These are phyloP conservation scores for Coemansia sp. DNA, from an alignment of 192 early-diverging fungal genomes.

Conservation along the genomic window DNA sequence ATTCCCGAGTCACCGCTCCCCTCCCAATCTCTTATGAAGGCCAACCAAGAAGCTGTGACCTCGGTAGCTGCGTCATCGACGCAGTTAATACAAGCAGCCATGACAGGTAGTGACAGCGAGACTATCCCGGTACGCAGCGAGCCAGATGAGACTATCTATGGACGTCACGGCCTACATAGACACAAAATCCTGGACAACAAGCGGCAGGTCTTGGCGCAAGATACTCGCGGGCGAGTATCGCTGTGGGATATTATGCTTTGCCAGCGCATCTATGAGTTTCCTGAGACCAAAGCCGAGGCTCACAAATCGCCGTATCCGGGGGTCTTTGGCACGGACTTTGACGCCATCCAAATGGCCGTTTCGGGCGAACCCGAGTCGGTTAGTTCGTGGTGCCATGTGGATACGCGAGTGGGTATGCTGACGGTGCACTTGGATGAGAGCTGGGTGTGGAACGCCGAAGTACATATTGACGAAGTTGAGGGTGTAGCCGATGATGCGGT, in stretches of 20 bases:
- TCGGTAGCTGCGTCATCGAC: background rate
- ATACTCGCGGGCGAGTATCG: constrained; percentile 74
- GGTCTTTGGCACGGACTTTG: constrained; percentile 47
- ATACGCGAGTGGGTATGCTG: constrained; percentile 85
- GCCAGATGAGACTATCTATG: constrained; percentile 47
- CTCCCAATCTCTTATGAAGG: constrained; percentile 31
- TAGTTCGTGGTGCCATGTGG: constrained; percentile 90
- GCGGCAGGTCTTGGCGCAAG: constrained; percentile 82
- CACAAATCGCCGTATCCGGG: constrained; percentile 48
- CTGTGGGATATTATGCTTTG: constrained; percentile 91
- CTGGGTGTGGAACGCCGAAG: constrained; percentile 83
- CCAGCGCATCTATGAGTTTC: constrained; percentile 55
- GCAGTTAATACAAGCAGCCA: background rate
- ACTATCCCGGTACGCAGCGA: constrained; percentile 38
- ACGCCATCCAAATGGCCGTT: constrained; percentile 26
- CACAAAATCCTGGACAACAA: constrained; percentile 79
- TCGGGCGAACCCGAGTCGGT: constrained; percentile 68
- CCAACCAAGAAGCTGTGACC: background rate
- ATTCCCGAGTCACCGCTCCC: constrained; percentile 46
- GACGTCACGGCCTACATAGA: constrained; percentile 67
- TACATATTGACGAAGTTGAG: constrained; percentile 83
- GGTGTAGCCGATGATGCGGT: constrained; percentile 44
- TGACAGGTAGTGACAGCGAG: background rate
- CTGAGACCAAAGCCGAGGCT: constrained; percentile 45
- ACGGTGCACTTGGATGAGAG: constrained; percentile 83